These are phyloP conservation scores for Thielaviopsis euricoi DNA, from an alignment of 2,329 filamentous ascomycete genomes.

Conservation along the genomic window DNA sequence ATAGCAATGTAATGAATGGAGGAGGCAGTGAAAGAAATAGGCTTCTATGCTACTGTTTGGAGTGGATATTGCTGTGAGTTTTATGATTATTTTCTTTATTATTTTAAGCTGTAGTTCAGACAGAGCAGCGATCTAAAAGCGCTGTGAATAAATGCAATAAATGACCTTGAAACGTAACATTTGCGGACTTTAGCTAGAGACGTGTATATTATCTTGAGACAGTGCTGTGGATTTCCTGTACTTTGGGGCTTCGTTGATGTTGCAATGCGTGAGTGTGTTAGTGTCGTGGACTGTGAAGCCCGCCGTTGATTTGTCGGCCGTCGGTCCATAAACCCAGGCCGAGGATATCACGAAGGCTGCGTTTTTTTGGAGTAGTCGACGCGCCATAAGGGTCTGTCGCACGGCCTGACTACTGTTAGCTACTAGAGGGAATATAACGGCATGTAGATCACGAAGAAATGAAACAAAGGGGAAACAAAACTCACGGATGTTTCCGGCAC, in stretches of 20 bases:
- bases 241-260: no score
- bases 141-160: no score
- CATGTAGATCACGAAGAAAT: no score
- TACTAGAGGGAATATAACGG: no score
- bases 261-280: no score
- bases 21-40: background rate
- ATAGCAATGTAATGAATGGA: background rate
- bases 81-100: no score
- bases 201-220: no score
- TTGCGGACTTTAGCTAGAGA: no score
- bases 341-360: conserved; percentile 7
- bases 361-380: background rate
- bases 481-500: conserved; percentile 24
- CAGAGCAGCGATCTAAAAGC: background rate
- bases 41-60: background rate
- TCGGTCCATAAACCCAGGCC: conserved; percentile 5
- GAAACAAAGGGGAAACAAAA: background rate
- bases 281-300: background rate
- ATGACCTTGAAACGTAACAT: no score
- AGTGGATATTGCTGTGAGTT: no score
- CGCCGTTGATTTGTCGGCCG: background rate
- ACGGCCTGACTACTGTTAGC: conserved; percentile 12
- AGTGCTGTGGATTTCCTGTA: no score
- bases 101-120: background rate
- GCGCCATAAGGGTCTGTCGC: conserved; percentile 16